These are phyloP conservation scores for Phlebiopsis flavidoalba DNA, from an alignment of 768 basidiomycete genomes.

Conservation along the genomic window DNA sequence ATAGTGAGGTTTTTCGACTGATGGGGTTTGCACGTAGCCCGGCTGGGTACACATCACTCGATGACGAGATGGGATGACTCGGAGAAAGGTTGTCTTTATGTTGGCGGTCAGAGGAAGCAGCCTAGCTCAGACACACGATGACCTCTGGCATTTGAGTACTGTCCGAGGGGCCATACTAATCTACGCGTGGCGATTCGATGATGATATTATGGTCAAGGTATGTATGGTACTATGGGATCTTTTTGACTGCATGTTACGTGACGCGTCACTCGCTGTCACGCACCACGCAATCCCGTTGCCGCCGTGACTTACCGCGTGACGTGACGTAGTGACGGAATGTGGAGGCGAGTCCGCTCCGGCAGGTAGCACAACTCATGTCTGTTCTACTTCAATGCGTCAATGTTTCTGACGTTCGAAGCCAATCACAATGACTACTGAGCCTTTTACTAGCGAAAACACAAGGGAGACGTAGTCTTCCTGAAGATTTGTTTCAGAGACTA, in stretches of 20 bases:
- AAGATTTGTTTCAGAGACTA: constrained; percentile 40
- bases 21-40: not conserved
- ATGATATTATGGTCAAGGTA: too few relatives aligned
- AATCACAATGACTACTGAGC: not conserved
- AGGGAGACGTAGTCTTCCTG: not conserved
- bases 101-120: too few relatives aligned
- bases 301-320: not conserved
- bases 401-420: not conserved
- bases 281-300: not conserved
- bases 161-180: too few relatives aligned
- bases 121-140: too few relatives aligned
- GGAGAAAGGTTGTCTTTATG: too few relatives aligned
- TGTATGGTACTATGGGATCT: too few relatives aligned
- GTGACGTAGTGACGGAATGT: not conserved
- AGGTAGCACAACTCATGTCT: not conserved
- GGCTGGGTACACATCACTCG: too few relatives aligned
- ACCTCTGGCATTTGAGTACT: too few relatives aligned
- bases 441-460: not conserved
- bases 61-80: too few relatives aligned
- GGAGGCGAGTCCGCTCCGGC: not conserved
- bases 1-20: not conserved
- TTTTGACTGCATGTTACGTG: not conserved
- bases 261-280: not conserved
- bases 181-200: too few relatives aligned
- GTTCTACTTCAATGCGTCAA: not conserved